These are phyloP conservation scores for Pseudognaphalium luteoalbum DNA, from an alignment of 129 eudicot genomes.

Conservation along the genomic window DNA sequence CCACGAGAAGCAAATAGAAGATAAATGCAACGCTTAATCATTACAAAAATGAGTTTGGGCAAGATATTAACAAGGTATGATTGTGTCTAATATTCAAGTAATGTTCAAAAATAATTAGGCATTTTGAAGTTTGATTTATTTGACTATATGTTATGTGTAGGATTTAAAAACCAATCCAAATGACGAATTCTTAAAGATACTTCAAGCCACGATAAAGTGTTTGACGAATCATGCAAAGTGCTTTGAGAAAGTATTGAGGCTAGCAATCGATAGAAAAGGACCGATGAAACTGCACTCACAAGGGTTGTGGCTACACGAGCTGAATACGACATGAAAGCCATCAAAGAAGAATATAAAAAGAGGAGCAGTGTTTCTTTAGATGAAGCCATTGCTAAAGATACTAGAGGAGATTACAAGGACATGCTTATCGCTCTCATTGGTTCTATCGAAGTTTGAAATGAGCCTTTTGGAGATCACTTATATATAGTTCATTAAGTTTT, in stretches of 20 bases:
- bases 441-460: conserved; percentile 47
- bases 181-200: conserved; percentile 55
- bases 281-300: conserved; percentile 77
- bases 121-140: not conserved
- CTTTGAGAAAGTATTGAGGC: conserved; percentile 70
- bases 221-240: conserved; percentile 69
- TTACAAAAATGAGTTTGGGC: conserved; percentile 75
- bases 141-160: conserved; percentile 22
- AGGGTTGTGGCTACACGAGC: conserved; percentile 82
- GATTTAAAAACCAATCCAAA: conserved; percentile 58
- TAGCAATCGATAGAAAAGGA: conserved; percentile 53
- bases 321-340: conserved; percentile 78
- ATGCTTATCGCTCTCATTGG: conserved; percentile 75
- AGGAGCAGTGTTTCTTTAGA: conserved; percentile 71
- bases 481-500: not conserved
- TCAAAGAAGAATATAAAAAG: conserved; percentile 60
- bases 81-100: not conserved
- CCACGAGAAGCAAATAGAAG: conserved; percentile 89
- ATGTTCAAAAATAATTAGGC: not conserved
- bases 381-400: conserved; percentile 70
- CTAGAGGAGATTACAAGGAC: conserved; percentile 72
- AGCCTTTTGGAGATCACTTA: not conserved
- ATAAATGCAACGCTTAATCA: conserved; percentile 78
- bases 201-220: conserved; percentile 56
- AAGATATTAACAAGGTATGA: conserved; percentile 63